Conservation (phyloP, 2,329 filamentous ascomycete species). For the Talaromyces sp. region DNA sequence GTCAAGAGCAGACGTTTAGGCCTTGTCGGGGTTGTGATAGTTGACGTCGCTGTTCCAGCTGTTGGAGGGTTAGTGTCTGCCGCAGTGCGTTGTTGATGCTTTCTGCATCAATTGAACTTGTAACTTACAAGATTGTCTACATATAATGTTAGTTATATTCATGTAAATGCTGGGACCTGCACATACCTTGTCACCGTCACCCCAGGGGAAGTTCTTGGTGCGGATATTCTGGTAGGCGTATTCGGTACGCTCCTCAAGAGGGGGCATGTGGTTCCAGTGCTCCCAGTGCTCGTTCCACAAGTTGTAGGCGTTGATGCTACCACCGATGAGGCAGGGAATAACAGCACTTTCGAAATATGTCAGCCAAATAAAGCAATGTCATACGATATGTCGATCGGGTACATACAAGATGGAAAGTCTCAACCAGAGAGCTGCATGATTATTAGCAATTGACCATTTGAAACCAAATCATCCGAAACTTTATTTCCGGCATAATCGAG, state of each 20-base stretch:
- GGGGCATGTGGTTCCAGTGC: slow-evolving; percentile 81
- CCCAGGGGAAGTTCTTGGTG: slow-evolving; percentile 92
- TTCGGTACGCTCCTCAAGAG: slow-evolving; percentile 85
- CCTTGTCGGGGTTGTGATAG: slow-evolving; percentile 92
- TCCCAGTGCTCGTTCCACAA: slow-evolving; percentile 97
- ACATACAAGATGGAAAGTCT: slow-evolving; percentile 95
- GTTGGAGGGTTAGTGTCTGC: slow-evolving; percentile 17
- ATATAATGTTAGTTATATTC: neutral
- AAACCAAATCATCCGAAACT: slow-evolving; percentile 1
- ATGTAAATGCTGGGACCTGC: neutral
- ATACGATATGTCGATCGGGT: slow-evolving; percentile 11
- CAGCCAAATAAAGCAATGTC: slow-evolving; percentile 12
- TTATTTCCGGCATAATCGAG: slow-evolving; percentile 9
- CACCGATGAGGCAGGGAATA: slow-evolving; percentile 68
- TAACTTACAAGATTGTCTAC: slow-evolving; percentile 65
- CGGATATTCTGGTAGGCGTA: slow-evolving; percentile 99
- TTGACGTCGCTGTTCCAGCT: slow-evolving; percentile 96
- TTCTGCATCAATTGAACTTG: neutral
- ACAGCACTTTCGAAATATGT: slow-evolving; percentile 58
- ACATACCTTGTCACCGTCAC: slow-evolving; percentile 87
- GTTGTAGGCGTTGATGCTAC: slow-evolving; percentile 77
- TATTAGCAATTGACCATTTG: slow-evolving; percentile 24
- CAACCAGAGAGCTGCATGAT: slow-evolving; percentile 75
- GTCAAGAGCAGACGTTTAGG: slow-evolving; percentile 13
- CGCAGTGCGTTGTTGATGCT: neutral